Conservation (phyloP, 495 filamentous ascomycete genomes). For the Neurospora sp. region DNA sequence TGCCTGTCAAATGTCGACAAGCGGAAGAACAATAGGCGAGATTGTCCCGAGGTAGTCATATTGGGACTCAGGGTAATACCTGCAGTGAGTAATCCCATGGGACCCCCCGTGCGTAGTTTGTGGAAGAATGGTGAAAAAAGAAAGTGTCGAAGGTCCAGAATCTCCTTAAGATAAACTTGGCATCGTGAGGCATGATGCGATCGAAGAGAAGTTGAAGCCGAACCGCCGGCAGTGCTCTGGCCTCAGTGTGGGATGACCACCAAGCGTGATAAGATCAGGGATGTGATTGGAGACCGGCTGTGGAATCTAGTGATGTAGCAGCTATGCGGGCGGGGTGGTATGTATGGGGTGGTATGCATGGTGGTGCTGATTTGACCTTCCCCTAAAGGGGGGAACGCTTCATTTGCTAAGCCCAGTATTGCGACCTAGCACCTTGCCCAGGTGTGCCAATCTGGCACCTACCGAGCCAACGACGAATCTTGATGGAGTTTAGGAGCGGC, state of each 20-base stretch:
- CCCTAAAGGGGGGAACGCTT: neutral
- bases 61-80: neutral
- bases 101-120: neutral
- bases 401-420: neutral
- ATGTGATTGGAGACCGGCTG: neutral
- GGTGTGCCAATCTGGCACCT: neutral
- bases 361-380: neutral
- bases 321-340: constrained; percentile 4
- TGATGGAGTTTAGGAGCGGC: neutral
- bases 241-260: neutral
- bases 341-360: neutral
- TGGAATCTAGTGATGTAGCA: constrained; percentile 11
- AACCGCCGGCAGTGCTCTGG: neutral
- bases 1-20: neutral
- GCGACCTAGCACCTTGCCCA: neutral
- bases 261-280: neutral
- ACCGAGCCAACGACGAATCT: neutral
- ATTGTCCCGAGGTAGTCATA: neutral
- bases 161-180: neutral
- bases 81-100: neutral
- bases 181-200: neutral
- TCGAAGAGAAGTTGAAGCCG: neutral
- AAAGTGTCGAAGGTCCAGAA: neutral
- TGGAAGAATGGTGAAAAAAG: neutral
- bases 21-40: neutral